These are phyloP conservation scores for Paratrypanosoma confusum DNA, from an alignment of 208 protist genomes.

Conservation along the genomic window DNA sequence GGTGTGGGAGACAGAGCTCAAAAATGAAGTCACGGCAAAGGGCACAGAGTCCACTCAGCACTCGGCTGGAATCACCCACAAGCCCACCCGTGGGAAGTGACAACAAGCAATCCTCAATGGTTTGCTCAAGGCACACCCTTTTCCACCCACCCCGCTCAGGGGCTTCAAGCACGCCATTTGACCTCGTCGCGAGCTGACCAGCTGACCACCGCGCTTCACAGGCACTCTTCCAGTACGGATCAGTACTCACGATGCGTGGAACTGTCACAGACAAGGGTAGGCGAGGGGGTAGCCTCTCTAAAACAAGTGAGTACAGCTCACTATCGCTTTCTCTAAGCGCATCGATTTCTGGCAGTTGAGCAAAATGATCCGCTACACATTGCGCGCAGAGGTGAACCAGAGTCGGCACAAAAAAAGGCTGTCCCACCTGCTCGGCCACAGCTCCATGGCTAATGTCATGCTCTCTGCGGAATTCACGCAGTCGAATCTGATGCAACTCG, in stretches of 20 bases:
- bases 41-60: constrained; percentile 43
- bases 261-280: constrained; percentile 46
- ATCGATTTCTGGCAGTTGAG: constrained; percentile 39
- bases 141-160: constrained; percentile 63
- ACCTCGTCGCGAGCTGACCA: constrained; percentile 60
- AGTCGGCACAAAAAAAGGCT: constrained; percentile 71
- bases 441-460: constrained; percentile 3
- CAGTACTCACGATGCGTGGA: constrained; percentile 15
- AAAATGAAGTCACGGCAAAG: constrained; percentile 66
- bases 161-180: constrained; percentile 17
- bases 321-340: constrained; percentile 23
- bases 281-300: constrained; percentile 35
- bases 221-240: constrained; percentile 52
- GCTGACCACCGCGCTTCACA: constrained; percentile 70
- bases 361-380: constrained; percentile 61
- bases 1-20: constrained; percentile 49
- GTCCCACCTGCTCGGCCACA: constrained; percentile 4
- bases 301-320: constrained; percentile 58
- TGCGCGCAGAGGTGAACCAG: constrained; percentile 61
- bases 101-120: constrained; percentile 62
- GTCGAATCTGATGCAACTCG: constrained; percentile 56
- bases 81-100: constrained; percentile 16
- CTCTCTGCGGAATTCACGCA: constrained; percentile 30
- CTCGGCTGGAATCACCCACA: neutral
- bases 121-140: constrained; percentile 69